These are phyloP conservation scores for Bipolaris gigantea DNA, from an alignment of 2,329 filamentous ascomycete species.

Conservation along the genomic window DNA sequence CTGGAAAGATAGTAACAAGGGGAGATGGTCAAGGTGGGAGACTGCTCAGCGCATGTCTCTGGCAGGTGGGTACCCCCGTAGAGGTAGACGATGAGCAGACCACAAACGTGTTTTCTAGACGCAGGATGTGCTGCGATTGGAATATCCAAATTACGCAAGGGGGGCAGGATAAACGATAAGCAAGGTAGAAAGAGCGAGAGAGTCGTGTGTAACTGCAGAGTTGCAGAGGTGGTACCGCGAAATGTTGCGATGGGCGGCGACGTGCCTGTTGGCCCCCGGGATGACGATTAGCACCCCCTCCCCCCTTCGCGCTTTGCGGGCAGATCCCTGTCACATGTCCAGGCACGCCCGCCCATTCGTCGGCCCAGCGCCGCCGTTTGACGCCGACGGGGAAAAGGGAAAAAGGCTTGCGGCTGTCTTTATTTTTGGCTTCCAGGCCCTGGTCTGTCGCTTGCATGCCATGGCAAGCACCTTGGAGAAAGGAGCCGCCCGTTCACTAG, in stretches of 20 bases:
- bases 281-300: background rate
- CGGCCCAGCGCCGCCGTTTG: constrained; percentile 12
- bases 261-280: constrained; percentile 1
- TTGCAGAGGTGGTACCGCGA: background rate
- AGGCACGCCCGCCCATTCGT: constrained; percentile 11
- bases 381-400: constrained; percentile 3
- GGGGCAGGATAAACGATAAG: background rate
- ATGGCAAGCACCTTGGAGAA: background rate
- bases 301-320: background rate
- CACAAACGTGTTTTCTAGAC: background rate
- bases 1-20: background rate
- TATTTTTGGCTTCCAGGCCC: constrained; percentile 8
- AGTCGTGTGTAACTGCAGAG: background rate
- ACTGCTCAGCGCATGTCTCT: constrained; percentile 4
- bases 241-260: background rate
- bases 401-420: background rate
- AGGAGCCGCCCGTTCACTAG: background rate
- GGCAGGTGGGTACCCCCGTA: background rate
- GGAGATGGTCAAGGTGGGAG: background rate
- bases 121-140: background rate
- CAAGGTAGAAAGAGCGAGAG: background rate
- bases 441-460: background rate
- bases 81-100: background rate
- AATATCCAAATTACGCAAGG: background rate
- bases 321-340: background rate